phyloP scores from a whole-genome alignment of 2,329 filamentous ascomycete species.

The Penicillium paneum region DNA sequence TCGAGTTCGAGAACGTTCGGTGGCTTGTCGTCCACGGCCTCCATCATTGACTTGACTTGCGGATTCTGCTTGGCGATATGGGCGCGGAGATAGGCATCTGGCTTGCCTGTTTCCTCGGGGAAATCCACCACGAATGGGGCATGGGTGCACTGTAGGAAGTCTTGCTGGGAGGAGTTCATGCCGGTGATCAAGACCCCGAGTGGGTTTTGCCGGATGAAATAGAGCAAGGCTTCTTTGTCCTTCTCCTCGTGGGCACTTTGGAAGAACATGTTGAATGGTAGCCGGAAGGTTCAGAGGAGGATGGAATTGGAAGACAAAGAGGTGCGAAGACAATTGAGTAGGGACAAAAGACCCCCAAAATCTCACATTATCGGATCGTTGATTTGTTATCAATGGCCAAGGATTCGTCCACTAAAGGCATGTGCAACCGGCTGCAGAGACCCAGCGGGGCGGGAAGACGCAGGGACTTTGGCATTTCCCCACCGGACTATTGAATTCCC shows the following conservation, averaged over 20 bases:
- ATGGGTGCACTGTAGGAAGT: constrained; percentile 17
- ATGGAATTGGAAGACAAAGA: neutral
- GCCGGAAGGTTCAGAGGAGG: neutral
- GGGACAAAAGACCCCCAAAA: neutral
- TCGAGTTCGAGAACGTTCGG: constrained; percentile 24
- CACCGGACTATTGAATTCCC: neutral
- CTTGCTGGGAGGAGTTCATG: constrained; percentile 13
- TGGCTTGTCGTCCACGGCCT: constrained; percentile 33
- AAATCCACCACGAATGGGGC: constrained; percentile 12
- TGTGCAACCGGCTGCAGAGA: neutral
- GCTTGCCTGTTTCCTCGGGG: constrained; percentile 9
- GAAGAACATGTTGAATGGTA: constrained; percentile 10
- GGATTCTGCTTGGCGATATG: constrained; percentile 64
- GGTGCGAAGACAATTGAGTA: neutral
- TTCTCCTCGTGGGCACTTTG: constrained; percentile 13
- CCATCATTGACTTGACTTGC: constrained; percentile 60
- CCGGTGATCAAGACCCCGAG: constrained; percentile 15
- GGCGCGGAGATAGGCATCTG: constrained; percentile 48
- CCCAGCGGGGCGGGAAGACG: neutral
- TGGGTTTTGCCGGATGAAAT: constrained; percentile 15
- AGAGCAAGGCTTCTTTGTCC: constrained; percentile 12
- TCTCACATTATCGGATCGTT: neutral
- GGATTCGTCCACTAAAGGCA: neutral
- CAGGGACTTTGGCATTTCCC: neutral
- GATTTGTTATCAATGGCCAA: neutral